Evolutionary conservation across 805 yeast species (phyloP), one percentile per base, ranked within the genome.

Genomic region (Candida parachauliodes): DNA sequence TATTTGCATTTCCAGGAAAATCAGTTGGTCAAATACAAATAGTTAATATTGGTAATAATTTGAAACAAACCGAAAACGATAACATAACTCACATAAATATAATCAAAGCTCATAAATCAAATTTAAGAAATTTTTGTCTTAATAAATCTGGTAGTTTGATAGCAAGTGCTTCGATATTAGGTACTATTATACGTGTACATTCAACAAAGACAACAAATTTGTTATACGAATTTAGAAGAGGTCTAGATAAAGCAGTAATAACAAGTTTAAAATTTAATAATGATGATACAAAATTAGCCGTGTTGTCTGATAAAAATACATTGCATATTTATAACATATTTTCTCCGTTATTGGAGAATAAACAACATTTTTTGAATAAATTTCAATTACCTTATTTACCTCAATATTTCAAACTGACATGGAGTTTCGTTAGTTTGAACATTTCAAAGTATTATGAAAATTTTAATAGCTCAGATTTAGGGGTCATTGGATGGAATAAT

Each of bases 251-350:
- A 36, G 97, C 96, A 1, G 68, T 72, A 12, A 76, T 93, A 6
- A 84, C 83, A 28, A 82, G 93, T 6, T 81, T 93, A 82, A 79
- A 79, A 37, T 88, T 91, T 55, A 82, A 91, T 4, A 88, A 85
- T 7, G 73, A 79, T 47, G 89, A 88, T 32, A 59, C 78, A 8
- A 76, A 79, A 50, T 66, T 93, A 34, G 96, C 97, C 0, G 88
- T 88, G 5, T 65, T 93, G 17, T 83, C 95, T 11, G 96, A 88
- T 60, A 93, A 91, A 54, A 81, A 79, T 48, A 93, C 98, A 0
- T 62, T 93, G 37, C 98, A 93, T 60, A 76, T 91, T 2, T 93
- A 78, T 62, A 84, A 82, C 52, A 66, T 81, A 21, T 20, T 21
- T 4, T 36, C 36, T 9, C 32, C 11, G 18, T 5, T 11, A 14